Conservation (phyloP, 139 green algal genomes). For the Volvox reticuliferus region DNA sequence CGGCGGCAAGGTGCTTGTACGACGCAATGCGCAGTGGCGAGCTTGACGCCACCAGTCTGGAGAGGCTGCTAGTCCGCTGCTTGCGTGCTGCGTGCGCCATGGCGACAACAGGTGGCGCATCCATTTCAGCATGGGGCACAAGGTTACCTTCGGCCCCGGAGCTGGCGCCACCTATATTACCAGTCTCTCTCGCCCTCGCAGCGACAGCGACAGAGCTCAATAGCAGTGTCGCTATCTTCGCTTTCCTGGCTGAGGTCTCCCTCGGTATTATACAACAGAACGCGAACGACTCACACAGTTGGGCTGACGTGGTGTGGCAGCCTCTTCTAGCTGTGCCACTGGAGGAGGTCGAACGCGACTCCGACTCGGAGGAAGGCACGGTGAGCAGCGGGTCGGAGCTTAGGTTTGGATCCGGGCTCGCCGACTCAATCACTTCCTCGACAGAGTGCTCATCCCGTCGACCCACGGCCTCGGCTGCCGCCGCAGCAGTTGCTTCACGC, state of each 20-base stretch:
- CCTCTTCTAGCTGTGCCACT: not conserved
- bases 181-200: not conserved
- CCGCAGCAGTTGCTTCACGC: not conserved
- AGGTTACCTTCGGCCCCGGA: not conserved
- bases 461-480: too few species aligned
- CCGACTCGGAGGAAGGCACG: not conserved
- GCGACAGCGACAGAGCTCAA: not conserved
- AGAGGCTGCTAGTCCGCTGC: constrained; percentile 19
- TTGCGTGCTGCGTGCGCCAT: not conserved
- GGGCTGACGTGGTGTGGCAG: constrained; percentile 3
- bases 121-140: not conserved
- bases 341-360: not conserved
- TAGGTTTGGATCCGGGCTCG: not conserved
- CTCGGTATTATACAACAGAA: not conserved
- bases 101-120: not conserved
- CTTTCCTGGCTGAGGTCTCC: constrained; percentile 26
- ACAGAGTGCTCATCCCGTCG: too few species aligned
- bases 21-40: not conserved
- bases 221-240: not conserved
- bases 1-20: constrained; percentile 8
- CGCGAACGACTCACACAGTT: not conserved
- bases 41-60: not conserved
- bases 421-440: too few species aligned
- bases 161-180: not conserved
- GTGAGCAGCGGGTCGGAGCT: not conserved